phyloP scores from a whole-genome alignment of 192 early-diverging fungal genomes.

The Coemansia sp. region DNA sequence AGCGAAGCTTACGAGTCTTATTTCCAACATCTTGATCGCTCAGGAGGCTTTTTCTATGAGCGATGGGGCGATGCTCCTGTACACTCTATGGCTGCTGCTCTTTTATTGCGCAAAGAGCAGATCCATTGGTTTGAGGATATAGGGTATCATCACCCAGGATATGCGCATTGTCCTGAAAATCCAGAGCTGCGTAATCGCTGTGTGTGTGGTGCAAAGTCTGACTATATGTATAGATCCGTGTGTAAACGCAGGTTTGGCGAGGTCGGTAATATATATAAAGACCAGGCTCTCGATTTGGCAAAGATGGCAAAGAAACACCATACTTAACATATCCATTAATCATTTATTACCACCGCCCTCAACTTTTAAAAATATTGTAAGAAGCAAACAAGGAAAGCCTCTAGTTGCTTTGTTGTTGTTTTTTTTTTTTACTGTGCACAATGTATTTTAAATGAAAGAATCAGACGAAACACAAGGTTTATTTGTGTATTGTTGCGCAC shows the following conservation, averaged over 20 bases:
- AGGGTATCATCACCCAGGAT: conserved; percentile 59
- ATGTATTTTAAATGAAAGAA: no score
- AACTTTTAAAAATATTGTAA: no score
- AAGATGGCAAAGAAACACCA: conserved; percentile 29
- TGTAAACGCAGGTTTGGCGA: conserved; percentile 28
- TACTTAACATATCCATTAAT: no score
- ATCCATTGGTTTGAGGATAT: conserved; percentile 73
- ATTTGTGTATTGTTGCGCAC: no score
- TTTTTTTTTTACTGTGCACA: neutral
- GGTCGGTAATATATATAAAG: conserved; percentile 24
- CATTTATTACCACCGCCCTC: no score
- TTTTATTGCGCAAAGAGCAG: conserved; percentile 59
- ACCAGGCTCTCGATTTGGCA: conserved; percentile 25
- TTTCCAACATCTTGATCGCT: conserved; percentile 65
- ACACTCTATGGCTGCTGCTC: conserved; percentile 61
- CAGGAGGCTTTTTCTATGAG: conserved; percentile 86
- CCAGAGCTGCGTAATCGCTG: conserved; percentile 33
- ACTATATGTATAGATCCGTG: conserved; percentile 27
- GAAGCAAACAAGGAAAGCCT: neutral
- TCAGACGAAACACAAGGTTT: no score
- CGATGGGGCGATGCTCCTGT: conserved; percentile 65
- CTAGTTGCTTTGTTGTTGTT: neutral
- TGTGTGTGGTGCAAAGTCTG: conserved; percentile 6
- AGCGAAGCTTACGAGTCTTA: conserved; percentile 62
- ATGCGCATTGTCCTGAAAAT: conserved; percentile 64